Base-by-base conservation (phyloP, 2,329 filamentous ascomycete species). In the Ascochyta clinopodiicola region DNA sequence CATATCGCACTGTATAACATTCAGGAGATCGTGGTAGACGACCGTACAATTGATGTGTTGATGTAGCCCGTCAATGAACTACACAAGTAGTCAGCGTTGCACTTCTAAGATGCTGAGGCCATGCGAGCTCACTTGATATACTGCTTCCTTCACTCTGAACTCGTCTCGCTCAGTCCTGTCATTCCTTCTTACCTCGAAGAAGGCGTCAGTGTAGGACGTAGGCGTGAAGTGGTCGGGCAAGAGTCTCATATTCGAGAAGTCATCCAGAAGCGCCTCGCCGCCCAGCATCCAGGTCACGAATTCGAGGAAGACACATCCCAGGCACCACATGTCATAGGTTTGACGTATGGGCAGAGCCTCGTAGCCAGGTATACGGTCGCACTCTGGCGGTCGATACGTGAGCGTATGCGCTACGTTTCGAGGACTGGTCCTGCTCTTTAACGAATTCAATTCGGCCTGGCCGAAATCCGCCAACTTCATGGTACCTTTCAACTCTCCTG, bases 381-480 rank as follows among this genome's bases (percentile, higher is more conserved):
- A 56, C 35, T 66, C 61, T 8, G 58, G 58, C 12, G 62, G 57
- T 7, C 57, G 51, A 34, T 64, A 64, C 0, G 61, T 62, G 25
- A 39, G 10, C 2, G 36, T 48, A 15, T 24, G 15, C 8, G 44
- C 44, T 1, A 48, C 35, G 3, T 17, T 3, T 2, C 36, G 44
- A 8, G 10, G 12, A 3, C 13, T 34, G 0, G 44, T 39, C 19
- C 13, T 32, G 15, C 44, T 48, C 12, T 32, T 39, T 1, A 38
- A 4, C 1, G 25, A 17, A 15, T 48, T 48, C 3, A 64, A 13
- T 19, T 64, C 61, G 0, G 60, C 57, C 21, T 59, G 49, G 9
- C 64, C 62, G 31, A 62, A 62, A 37, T 66, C 65, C 3, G 57
- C 59, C 2, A 66, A 49, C 15, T 65, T 64, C 10, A 64, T 38